Percentiles rank a stretch among this genome's conserved stretches.
Evolutionary conservation across 495 filamentous ascomycete genomes (phyloP).

Genomic region (Trichoderma reesei): DNA sequence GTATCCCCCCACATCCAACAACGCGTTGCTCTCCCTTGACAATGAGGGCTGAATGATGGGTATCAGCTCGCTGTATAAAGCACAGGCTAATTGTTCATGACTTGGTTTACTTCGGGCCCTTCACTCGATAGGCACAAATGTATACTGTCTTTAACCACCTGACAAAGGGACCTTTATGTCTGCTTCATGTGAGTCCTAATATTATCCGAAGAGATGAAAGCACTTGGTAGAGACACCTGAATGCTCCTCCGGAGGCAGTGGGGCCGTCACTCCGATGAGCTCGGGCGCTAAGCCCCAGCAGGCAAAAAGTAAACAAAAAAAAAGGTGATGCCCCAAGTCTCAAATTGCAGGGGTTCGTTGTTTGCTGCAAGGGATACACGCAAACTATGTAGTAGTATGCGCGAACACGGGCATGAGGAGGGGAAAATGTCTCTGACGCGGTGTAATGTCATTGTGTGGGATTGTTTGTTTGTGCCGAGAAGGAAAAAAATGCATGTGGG

Average conservation of each 20-base stretch:
- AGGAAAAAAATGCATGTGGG: no score
- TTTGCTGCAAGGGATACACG: slow-evolving; percentile 2
- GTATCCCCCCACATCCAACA: background rate
- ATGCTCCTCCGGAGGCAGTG: background rate
- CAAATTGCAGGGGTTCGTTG: background rate
- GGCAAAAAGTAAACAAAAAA: slow-evolving; percentile 4
- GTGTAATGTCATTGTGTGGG: background rate
- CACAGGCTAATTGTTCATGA: no score
- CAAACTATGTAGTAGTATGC: background rate
- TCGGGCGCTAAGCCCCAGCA: slow-evolving; percentile 5
- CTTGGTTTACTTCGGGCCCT: no score
- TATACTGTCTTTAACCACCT: no score
- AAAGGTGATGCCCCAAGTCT: no score
- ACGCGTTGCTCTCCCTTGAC: background rate
- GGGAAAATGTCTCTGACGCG: background rate
- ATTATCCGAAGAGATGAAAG: background rate
- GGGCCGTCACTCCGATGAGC: background rate
- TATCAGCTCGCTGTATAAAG: background rate
- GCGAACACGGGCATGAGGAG: background rate
- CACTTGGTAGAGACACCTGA: background rate
- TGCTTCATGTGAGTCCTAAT: no score
- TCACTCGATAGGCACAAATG: no score
- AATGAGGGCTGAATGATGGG: background rate
- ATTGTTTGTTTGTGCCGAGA: no score
- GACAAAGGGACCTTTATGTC: no score